Conservation (phyloP, 108 stramenopile genomes). For the Nitzschia palea region DNA sequence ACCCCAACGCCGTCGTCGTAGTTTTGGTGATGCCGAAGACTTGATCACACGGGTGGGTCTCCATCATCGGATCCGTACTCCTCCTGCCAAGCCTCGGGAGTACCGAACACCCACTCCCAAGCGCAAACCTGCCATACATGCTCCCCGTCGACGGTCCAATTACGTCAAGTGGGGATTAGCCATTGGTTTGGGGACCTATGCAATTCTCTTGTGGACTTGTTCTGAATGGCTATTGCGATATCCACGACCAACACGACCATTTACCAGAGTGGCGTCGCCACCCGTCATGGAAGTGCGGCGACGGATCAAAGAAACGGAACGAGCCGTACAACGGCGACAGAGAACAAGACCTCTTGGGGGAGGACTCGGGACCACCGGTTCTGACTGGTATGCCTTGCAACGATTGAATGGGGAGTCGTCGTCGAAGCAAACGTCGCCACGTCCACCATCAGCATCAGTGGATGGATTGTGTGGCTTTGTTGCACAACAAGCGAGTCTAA, state of each 20-base stretch:
- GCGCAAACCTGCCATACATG: background rate
- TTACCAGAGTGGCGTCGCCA: too few species aligned
- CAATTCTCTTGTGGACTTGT: background rate
- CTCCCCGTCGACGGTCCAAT: background rate
- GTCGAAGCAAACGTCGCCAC: background rate
- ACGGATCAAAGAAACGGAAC: too few species aligned
- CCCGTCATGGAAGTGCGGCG: too few species aligned
- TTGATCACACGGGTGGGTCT: background rate
- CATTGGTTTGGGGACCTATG: background rate
- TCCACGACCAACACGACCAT: too few species aligned
- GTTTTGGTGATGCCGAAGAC: slow-evolving; percentile 19
- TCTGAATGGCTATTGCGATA: background rate
- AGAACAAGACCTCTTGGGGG: too few species aligned
- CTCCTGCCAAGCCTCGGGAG: background rate
- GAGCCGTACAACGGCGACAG: too few species aligned
- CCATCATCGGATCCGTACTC: background rate
- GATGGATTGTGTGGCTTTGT: slow-evolving; percentile 38
- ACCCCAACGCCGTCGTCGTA: slow-evolving; percentile 5
- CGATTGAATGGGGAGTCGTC: background rate
- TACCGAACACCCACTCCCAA: background rate
- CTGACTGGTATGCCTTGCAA: background rate
- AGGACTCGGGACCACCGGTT: background rate
- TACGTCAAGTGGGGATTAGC: background rate
- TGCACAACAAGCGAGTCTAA: slow-evolving; percentile 27
- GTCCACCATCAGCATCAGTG: background rate